Conservation (phyloP, 768 basidiomycete genomes). For the Boletellus ananas region DNA sequence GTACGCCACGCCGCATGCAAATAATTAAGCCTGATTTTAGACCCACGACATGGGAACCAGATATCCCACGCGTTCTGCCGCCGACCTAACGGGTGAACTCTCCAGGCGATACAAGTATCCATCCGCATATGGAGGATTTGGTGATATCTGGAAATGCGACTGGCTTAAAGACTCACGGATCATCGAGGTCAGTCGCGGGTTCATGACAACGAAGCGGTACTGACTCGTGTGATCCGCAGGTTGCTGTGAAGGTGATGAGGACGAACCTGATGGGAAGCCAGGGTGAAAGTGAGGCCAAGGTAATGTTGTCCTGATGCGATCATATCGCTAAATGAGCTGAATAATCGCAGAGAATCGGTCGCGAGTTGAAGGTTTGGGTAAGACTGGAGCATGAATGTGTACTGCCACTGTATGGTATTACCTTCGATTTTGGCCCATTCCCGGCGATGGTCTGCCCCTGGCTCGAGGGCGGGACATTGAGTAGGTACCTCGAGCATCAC, state of each 20-base stretch:
- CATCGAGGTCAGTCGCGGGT: conserved; percentile 16
- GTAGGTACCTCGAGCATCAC: conserved; percentile 18
- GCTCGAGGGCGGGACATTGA: conserved; percentile 30
- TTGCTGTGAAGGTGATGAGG: conserved; percentile 27
- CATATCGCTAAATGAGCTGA: neutral
- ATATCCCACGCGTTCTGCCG: neutral
- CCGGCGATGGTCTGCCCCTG: conserved; percentile 35
- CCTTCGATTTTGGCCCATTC: conserved; percentile 27
- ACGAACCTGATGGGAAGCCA: conserved; percentile 11
- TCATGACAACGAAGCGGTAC: no score
- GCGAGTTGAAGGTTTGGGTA: conserved; percentile 24
- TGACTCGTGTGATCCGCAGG: conserved; percentile 9
- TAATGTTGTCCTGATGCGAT: neutral
- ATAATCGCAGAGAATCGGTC: conserved; percentile 8
- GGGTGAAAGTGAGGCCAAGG: conserved; percentile 14
- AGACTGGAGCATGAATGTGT: conserved; percentile 27
- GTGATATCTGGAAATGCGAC: conserved; percentile 25
- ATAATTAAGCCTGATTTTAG: neutral
- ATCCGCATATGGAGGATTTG: conserved; percentile 19
- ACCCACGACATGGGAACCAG: neutral
- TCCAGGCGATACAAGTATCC: conserved; percentile 18
- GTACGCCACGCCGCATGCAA: conserved; percentile 5
- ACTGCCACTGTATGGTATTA: conserved; percentile 28
- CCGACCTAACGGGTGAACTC: conserved; percentile 12
- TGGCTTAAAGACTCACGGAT: conserved; percentile 15